Percentiles rank a stretch among this genome's conserved stretches.
Evolutionary conservation across 2,329 filamentous ascomycete species (phyloP).

Genomic region (Penicillium corylophilum): DNA sequence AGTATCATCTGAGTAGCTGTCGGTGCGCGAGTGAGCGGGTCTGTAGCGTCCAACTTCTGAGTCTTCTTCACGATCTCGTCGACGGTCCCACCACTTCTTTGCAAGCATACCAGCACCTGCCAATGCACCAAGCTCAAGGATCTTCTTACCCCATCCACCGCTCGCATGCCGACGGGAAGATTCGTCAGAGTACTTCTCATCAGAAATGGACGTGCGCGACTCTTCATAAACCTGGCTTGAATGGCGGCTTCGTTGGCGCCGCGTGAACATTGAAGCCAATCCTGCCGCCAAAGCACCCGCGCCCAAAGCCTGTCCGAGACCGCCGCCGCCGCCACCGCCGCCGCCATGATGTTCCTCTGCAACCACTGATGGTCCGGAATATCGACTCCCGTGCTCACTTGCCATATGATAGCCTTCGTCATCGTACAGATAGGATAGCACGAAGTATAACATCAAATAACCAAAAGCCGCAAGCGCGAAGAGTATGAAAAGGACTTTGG

Average conservation of each 20-base stretch:
- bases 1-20: conserved; percentile 42
- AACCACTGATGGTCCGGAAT: conserved; percentile 52
- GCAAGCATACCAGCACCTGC: conserved; percentile 63
- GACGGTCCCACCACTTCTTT: conserved; percentile 58
- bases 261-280: conserved; percentile 52
- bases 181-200: conserved; percentile 65
- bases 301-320: conserved; percentile 49
- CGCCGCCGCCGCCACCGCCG: conserved; percentile 48
- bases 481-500: conserved; percentile 78
- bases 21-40: conserved; percentile 50
- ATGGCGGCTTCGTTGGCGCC: conserved; percentile 44
- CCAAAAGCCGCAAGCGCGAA: conserved; percentile 76
- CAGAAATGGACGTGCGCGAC: conserved; percentile 58
- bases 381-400: conserved; percentile 59
- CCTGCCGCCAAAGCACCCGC: conserved; percentile 57
- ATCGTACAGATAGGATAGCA: conserved; percentile 70
- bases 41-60: conserved; percentile 54
- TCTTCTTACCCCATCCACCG: conserved; percentile 60
- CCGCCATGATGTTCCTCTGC: conserved; percentile 46
- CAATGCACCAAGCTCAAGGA: conserved; percentile 61
- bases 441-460: conserved; percentile 73
- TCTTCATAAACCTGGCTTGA: conserved; percentile 44
- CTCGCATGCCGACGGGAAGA: conserved; percentile 37
- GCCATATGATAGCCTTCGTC: conserved; percentile 48
- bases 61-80: conserved; percentile 54